Evolutionary conservation across 495 filamentous ascomycete species (phyloP).

Genomic region (Talaromyces stipitatus): DNA sequence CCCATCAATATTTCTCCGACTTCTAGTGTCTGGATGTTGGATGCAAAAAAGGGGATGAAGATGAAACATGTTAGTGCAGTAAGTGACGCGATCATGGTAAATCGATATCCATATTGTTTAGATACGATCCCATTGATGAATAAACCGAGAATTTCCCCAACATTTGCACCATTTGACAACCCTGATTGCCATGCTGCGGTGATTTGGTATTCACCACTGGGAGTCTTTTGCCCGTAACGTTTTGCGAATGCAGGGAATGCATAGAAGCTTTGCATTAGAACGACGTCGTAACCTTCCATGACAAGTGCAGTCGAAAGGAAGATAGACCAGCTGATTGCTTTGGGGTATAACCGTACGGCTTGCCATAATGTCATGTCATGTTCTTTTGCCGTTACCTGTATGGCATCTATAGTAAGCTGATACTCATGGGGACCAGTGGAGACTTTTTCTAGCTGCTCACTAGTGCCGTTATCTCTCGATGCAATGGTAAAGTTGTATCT

Average conservation of each 20-base stretch:
- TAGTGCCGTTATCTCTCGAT: background rate
- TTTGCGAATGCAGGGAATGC: constrained; percentile 14
- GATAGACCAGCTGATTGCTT: constrained; percentile 33
- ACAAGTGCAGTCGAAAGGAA: constrained; percentile 27
- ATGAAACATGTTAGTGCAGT: constrained; percentile 25
- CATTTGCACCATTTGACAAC: constrained; percentile 47
- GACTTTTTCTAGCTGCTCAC: background rate
- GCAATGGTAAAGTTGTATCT: background rate
- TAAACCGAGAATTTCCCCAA: constrained; percentile 20
- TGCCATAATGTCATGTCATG: constrained; percentile 7
- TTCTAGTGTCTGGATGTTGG: background rate
- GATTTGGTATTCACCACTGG: constrained; percentile 43
- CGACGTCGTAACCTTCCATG: constrained; percentile 38
- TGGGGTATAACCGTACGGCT: constrained; percentile 15
- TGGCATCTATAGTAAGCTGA: background rate
- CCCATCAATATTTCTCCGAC: constrained; percentile 11
- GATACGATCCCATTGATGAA: constrained; percentile 39
- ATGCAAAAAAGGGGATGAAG: constrained; percentile 19
- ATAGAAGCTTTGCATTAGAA: constrained; percentile 19
- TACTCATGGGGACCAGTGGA: background rate
- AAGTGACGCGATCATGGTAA: constrained; percentile 53
- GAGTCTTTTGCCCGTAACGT: constrained; percentile 14
- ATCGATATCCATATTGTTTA: constrained; percentile 36
- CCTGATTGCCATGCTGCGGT: constrained; percentile 60
- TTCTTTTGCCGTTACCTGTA: background rate